Percentiles rank a stretch among this genome's conserved stretches.
Evolutionary conservation across 2,329 filamentous ascomycete species (phyloP).

Genomic region (Alternaria angustiovoidea): DNA sequence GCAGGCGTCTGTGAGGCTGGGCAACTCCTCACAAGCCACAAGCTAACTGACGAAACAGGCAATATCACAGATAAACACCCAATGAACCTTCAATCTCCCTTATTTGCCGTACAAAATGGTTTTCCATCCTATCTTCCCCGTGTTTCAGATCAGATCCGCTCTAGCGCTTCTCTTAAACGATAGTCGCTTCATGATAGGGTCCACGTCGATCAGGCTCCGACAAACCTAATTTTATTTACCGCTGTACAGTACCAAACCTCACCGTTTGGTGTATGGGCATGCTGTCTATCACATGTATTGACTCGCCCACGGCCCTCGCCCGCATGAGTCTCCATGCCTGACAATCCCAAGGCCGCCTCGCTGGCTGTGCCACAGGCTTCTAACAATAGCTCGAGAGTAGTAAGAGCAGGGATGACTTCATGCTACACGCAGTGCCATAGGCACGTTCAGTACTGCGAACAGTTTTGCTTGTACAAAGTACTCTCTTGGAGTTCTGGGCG

Average conservation of each 20-base stretch:
- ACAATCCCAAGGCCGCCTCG: constrained; percentile 20
- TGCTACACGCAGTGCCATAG: constrained; percentile 15
- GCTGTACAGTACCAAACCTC: constrained; percentile 21
- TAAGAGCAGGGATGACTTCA: constrained; percentile 14
- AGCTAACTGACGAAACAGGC: constrained; percentile 16
- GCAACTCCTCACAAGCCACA: constrained; percentile 25
- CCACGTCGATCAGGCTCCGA: constrained; percentile 33
- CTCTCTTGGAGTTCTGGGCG: constrained; percentile 17
- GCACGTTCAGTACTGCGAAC: constrained; percentile 22
- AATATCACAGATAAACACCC: constrained; percentile 22
- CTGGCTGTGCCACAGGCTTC: constrained; percentile 28
- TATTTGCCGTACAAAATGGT: constrained; percentile 25
- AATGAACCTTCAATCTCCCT: constrained; percentile 19
- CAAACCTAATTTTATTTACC: constrained; percentile 19
- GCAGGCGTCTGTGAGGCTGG: constrained; percentile 19
- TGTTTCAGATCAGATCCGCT: constrained; percentile 35
- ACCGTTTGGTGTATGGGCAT: constrained; percentile 19
- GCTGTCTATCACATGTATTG: constrained; percentile 14
- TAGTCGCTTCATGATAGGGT: constrained; percentile 33
- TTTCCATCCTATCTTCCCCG: constrained; percentile 12
- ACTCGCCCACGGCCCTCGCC: constrained; percentile 23
- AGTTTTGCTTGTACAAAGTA: constrained; percentile 29
- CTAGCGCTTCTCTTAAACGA: constrained; percentile 23
- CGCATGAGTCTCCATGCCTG: constrained; percentile 32
- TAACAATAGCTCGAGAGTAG: constrained; percentile 12